phyloP scores from a whole-genome alignment of 2,329 filamentous ascomycete genomes.

The Colletotrichum sp. region DNA sequence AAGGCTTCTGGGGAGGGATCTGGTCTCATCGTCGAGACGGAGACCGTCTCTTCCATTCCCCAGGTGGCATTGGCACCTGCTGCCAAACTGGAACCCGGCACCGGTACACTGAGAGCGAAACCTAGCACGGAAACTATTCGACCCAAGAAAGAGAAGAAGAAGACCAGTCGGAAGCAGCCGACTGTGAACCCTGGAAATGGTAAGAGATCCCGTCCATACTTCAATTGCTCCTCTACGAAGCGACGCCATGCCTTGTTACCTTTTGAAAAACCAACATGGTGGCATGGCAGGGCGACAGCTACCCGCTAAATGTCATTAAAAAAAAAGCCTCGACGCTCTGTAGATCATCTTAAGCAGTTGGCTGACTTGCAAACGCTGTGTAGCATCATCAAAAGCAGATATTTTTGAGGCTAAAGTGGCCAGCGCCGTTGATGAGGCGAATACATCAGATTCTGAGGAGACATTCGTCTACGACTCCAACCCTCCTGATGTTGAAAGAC shows the following conservation, averaged over 20 bases:
- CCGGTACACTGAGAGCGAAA: conserved; percentile 81
- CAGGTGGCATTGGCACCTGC: conserved; percentile 76
- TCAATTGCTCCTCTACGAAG: conserved; percentile 14
- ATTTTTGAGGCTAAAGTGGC: conserved; percentile 98
- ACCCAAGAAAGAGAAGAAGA: conserved; percentile 93
- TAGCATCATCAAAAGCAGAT: conserved; percentile 93
- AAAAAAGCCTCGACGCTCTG: not conserved
- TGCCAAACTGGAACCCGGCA: conserved; percentile 66
- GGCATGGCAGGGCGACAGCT: not conserved
- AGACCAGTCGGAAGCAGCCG: conserved; percentile 75
- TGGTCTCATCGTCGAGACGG: conserved; percentile 95
- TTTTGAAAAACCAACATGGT: not conserved
- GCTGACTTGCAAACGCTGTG: conserved; percentile 48
- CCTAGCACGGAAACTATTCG: conserved; percentile 95
- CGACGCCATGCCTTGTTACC: not conserved
- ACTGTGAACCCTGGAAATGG: conserved; percentile 74
- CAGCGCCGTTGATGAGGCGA: conserved; percentile 92
- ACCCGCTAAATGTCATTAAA: conserved; percentile 22
- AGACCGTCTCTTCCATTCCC: conserved; percentile 90
- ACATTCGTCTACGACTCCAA: conserved; percentile 99
- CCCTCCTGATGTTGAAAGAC: conserved; percentile 72
- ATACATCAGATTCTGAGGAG: conserved; percentile 96
- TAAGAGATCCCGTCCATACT: conserved; percentile 52
- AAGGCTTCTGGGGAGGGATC: conserved; percentile 75
- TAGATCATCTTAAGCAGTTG: not conserved